These are phyloP conservation scores for Ophiostoma sp. DNA, from an alignment of 2,329 filamentous ascomycete species.

Conservation along the genomic window DNA sequence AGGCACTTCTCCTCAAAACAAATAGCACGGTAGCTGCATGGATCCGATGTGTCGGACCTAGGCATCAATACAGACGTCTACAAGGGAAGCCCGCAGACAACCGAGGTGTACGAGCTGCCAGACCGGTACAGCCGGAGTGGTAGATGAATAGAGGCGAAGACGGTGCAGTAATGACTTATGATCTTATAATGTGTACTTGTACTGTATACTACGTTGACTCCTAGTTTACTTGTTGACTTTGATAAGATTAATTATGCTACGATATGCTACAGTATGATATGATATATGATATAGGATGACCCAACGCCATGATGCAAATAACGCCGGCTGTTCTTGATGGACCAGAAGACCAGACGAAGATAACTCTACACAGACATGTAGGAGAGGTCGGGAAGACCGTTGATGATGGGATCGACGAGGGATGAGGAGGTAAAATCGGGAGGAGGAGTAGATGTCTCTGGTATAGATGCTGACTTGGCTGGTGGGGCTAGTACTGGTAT, in stretches of 20 bases:
- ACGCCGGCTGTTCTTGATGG: neutral
- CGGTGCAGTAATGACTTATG: neutral
- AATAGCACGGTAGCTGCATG: neutral
- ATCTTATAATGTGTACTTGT: neutral
- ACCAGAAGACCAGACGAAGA: neutral
- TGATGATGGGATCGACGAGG: neutral
- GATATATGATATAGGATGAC: too few relatives aligned
- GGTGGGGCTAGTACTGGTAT: too few relatives aligned
- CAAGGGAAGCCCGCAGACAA: neutral
- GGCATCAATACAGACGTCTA: neutral
- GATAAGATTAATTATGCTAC: neutral
- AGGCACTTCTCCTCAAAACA: neutral
- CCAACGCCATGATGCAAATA: neutral
- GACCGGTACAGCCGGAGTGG: neutral
- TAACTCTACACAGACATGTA: conserved; percentile 33
- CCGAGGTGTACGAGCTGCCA: neutral
- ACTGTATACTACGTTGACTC: neutral
- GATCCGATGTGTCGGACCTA: neutral
- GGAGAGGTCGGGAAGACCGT: conserved; percentile 33
- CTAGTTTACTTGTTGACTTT: neutral
- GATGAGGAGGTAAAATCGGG: neutral
- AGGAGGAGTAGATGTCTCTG: neutral
- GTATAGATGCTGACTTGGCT: too few relatives aligned
- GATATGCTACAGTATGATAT: too few relatives aligned
- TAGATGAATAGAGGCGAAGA: neutral